Evolutionary conservation across 2,329 filamentous ascomycete species (phyloP).

Genomic region (Exophiala oligosperma): DNA sequence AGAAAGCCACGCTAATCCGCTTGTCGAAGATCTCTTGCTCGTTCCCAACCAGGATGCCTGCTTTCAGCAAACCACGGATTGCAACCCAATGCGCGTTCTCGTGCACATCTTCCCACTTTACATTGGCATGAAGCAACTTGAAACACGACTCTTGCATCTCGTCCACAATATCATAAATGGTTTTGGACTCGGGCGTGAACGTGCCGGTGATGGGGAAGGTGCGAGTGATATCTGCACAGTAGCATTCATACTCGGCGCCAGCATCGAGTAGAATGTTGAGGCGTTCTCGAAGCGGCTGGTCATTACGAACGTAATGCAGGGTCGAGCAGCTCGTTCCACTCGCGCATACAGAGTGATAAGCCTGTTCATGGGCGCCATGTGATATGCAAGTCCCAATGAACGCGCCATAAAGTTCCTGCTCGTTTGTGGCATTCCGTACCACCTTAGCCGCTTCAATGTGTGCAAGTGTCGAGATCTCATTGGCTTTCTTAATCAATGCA

Average conservation of each 20-base stretch:
- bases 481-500: constrained; percentile 76
- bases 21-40: constrained; percentile 72
- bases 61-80: constrained; percentile 65
- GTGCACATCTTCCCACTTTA: constrained; percentile 71
- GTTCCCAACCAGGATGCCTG: constrained; percentile 71
- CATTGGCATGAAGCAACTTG: constrained; percentile 65
- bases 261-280: constrained; percentile 83
- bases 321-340: constrained; percentile 79
- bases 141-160: constrained; percentile 80
- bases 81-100: constrained; percentile 71
- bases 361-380: constrained; percentile 71
- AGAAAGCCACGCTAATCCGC: constrained; percentile 84
- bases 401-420: constrained; percentile 78
- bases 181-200: constrained; percentile 67
- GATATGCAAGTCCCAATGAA: constrained; percentile 73
- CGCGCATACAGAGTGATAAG: constrained; percentile 87
- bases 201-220: constrained; percentile 75
- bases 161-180: constrained; percentile 75
- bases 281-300: constrained; percentile 67
- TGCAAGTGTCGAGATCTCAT: constrained; percentile 73
- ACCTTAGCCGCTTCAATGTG: constrained; percentile 71
- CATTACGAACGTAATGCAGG: constrained; percentile 82
- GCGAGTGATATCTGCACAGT: constrained; percentile 87
- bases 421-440: constrained; percentile 66
- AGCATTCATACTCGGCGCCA: constrained; percentile 79